Percentiles rank a stretch among this genome's conserved stretches.
Conservation (phyloP, 305 asterid genomes). For the Andrographis paniculata region DNA sequence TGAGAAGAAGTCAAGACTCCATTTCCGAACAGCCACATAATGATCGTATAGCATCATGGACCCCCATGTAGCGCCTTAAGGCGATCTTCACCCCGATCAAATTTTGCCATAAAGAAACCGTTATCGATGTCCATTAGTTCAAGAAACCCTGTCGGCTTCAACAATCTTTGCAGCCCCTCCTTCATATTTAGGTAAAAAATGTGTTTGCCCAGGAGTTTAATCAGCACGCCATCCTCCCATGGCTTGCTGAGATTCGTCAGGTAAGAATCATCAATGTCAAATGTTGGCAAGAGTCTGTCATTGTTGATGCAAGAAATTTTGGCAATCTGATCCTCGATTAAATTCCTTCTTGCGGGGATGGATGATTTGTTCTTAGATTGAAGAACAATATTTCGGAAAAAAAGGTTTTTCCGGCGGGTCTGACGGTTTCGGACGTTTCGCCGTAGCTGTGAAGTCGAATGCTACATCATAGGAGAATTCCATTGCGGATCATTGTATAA, state of each 20-base stretch:
- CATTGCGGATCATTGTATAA: too few species aligned
- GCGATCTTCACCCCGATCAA: background rate
- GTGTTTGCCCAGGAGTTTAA: background rate
- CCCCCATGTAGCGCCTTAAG: background rate
- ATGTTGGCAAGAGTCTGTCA: too few species aligned
- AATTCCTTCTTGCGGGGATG: too few species aligned
- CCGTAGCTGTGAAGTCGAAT: too few species aligned
- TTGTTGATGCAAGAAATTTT: too few species aligned
- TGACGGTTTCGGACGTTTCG: too few species aligned
- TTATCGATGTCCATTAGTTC: background rate
- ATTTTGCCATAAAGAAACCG: background rate
- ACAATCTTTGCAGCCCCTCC: background rate
- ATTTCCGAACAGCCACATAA: background rate
- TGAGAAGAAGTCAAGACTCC: background rate
- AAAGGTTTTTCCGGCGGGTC: too few species aligned
- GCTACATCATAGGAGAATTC: too few species aligned
- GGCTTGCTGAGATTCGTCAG: background rate
- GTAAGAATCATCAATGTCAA: too few species aligned
- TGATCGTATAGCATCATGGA: background rate
- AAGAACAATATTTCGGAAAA: too few species aligned
- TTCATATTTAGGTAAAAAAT: background rate
- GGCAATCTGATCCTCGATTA: too few species aligned
- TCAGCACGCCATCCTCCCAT: background rate
- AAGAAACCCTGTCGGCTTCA: background rate
- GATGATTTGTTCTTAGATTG: too few species aligned